phyloP scores from a whole-genome alignment of 2,329 filamentous ascomycete species.

The Penicillium sp. region DNA sequence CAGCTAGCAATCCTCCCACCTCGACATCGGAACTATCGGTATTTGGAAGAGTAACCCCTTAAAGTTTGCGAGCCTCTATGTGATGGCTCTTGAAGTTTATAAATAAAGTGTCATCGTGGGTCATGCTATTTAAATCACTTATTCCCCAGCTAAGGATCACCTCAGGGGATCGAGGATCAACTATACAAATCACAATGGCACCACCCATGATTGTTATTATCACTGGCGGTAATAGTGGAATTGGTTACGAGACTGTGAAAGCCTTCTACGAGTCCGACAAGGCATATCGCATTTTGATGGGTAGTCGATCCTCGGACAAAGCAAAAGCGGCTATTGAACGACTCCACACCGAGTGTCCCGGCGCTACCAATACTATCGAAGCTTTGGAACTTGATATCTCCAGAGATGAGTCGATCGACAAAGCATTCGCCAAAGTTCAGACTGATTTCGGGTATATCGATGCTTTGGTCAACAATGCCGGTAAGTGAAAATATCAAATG shows the following conservation, averaged over 20 bases:
- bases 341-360: background rate
- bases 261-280: slow-evolving; percentile 6
- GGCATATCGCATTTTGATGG: slow-evolving; percentile 9
- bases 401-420: slow-evolving; percentile 12
- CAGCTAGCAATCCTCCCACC: background rate
- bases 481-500: background rate
- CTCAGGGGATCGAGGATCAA: background rate
- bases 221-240: slow-evolving; percentile 14
- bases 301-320: slow-evolving; percentile 10
- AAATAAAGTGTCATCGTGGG: background rate
- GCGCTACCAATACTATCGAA: slow-evolving; percentile 6
- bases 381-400: slow-evolving; percentile 7
- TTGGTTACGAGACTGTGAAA: slow-evolving; percentile 17
- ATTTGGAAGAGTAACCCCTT: background rate
- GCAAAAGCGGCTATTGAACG: slow-evolving; percentile 1
- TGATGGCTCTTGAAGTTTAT: too few species aligned
- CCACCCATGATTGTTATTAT: slow-evolving; percentile 5
- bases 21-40: slow-evolving; percentile 10
- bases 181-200: slow-evolving; percentile 2
- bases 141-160: background rate
- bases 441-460: slow-evolving; percentile 2
- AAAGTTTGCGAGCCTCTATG: background rate
- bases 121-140: background rate
- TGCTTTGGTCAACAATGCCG: slow-evolving; percentile 11
- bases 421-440: slow-evolving; percentile 5